Percentiles rank a stretch among this genome's conserved stretches.
Conservation (phyloP, 2,329 filamentous ascomycete species). For the Cercospora brassicicola region DNA sequence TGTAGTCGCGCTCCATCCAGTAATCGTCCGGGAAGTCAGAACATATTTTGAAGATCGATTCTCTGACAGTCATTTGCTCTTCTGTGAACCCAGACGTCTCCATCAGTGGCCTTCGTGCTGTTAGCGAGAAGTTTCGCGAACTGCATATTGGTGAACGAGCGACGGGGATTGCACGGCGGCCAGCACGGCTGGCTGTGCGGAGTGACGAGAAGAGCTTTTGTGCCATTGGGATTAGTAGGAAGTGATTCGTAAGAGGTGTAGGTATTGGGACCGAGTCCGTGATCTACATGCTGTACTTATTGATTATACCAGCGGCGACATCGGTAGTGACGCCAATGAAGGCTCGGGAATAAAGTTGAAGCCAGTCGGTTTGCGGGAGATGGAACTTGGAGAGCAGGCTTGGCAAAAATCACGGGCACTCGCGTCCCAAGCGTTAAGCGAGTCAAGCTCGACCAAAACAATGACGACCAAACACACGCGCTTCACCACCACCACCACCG, state of each 20-base stretch:
- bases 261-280: no score
- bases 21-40: constrained; percentile 71
- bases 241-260: background rate
- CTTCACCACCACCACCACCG: constrained; percentile 10
- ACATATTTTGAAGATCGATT: constrained; percentile 68
- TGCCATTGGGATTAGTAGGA: constrained; percentile 20
- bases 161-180: background rate
- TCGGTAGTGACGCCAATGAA: constrained; percentile 6
- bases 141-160: constrained; percentile 22
- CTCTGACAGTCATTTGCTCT: constrained; percentile 69
- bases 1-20: constrained; percentile 73
- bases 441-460: constrained; percentile 6
- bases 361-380: background rate
- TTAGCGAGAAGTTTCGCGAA: constrained; percentile 38
- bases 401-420: background rate
- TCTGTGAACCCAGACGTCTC: constrained; percentile 71
- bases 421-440: background rate
- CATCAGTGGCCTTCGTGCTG: constrained; percentile 57
- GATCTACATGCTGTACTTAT: background rate
- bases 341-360: constrained; percentile 7
- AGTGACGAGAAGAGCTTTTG: constrained; percentile 25
- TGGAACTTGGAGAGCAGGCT: background rate
- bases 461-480: constrained; percentile 11
- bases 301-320: background rate
- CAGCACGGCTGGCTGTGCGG: constrained; percentile 15